A percentile compares a stretch with the other conserved stretches of the same genome.
Conservation (phyloP, 2,329 filamentous ascomycete genomes). For the Colletotrichum sp. region DNA sequence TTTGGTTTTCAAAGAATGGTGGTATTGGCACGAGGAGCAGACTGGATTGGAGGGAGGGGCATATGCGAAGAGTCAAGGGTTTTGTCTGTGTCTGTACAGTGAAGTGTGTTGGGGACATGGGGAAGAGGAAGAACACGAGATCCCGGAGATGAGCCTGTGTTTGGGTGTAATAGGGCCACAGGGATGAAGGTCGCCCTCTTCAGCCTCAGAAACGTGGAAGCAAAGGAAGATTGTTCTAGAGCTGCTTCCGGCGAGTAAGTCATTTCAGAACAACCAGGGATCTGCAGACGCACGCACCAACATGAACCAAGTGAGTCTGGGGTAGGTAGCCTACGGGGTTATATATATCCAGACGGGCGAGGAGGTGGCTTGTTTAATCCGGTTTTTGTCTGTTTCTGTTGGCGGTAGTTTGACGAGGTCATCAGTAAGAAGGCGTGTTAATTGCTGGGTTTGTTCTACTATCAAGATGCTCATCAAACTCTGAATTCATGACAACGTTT, state of each 20-base stretch:
- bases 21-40: background rate
- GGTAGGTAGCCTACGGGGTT: background rate
- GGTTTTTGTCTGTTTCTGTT: background rate
- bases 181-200: background rate
- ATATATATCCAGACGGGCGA: background rate
- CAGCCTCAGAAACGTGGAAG: background rate
- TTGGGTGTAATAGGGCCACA: background rate
- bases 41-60: background rate
- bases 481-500: background rate
- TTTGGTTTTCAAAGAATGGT: background rate
- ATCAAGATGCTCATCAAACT: background rate
- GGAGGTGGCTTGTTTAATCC: background rate
- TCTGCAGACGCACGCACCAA: background rate
- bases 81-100: background rate
- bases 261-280: background rate
- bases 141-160: background rate
- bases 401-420: background rate
- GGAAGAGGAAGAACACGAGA: background rate
- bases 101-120: background rate
- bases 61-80: background rate
- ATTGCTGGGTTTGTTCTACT: background rate
- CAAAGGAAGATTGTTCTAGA: background rate
- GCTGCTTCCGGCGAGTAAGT: background rate
- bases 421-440: background rate
- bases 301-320: background rate